A percentile compares a stretch with the other conserved stretches of the same genome.
phyloP scores from a whole-genome alignment of 2,329 filamentous ascomycete species.

The Alternaria tenuissima region DNA sequence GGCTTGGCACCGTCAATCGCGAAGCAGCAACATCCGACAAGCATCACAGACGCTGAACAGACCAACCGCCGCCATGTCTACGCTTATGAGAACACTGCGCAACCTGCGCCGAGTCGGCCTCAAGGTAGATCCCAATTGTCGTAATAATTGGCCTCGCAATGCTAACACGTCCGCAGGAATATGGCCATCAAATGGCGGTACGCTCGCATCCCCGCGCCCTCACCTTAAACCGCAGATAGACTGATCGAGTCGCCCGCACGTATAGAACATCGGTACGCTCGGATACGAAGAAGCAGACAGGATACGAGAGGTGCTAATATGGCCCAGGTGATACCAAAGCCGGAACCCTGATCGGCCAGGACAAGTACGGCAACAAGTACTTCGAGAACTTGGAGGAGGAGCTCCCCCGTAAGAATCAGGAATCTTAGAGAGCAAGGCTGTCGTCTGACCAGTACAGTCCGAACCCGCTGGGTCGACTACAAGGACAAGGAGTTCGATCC shows the following conservation, averaged over 20 bases:
- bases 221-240: slow-evolving; percentile 27
- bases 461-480: slow-evolving; percentile 98
- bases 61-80: slow-evolving; percentile 77
- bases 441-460: slow-evolving; percentile 64
- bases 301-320: slow-evolving; percentile 36
- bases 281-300: neutral
- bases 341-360: slow-evolving; percentile 82
- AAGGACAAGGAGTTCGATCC: slow-evolving; percentile 84
- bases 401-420: slow-evolving; percentile 75
- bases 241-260: slow-evolving; percentile 35
- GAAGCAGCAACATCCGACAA: slow-evolving; percentile 25
- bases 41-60: slow-evolving; percentile 20
- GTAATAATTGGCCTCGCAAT: slow-evolving; percentile 14
- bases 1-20: slow-evolving; percentile 38
- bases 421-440: neutral
- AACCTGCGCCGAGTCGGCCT: slow-evolving; percentile 88
- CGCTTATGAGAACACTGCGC: slow-evolving; percentile 81
- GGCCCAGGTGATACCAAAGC: slow-evolving; percentile 90
- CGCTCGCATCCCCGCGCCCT: slow-evolving; percentile 50
- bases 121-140: slow-evolving; percentile 67
- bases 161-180: slow-evolving; percentile 70
- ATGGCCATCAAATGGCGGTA: slow-evolving; percentile 92
- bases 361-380: slow-evolving; percentile 96
- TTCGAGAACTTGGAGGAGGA: slow-evolving; percentile 93
- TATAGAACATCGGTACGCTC: slow-evolving; percentile 51